A percentile compares a stretch with the other conserved stretches of the same genome.
phyloP scores from a whole-genome alignment of 75 land plant species.

The Adiantum capillusveneris region DNA sequence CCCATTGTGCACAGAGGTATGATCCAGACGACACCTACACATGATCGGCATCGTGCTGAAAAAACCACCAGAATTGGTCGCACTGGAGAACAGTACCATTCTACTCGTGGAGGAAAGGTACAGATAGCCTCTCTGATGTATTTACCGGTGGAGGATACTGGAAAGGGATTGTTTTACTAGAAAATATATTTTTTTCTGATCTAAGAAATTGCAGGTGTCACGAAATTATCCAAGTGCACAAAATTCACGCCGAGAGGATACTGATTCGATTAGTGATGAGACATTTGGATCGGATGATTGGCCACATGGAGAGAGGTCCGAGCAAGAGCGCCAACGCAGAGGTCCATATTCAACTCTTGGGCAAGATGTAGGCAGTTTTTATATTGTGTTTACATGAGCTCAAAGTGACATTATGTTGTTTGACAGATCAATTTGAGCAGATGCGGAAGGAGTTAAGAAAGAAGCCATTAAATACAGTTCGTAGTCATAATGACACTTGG shows the following conservation, averaged over 20 bases:
- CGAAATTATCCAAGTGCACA: neutral
- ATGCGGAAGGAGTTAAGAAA: constrained; percentile 83
- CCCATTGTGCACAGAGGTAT: constrained; percentile 1
- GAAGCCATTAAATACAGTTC: constrained; percentile 12
- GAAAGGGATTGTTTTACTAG: too few species aligned
- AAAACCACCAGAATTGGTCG: neutral
- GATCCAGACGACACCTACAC: neutral
- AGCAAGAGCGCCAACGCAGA: constrained; percentile 87
- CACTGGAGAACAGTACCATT: neutral
- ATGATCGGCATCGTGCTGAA: neutral
- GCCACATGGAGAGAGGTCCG: constrained; percentile 68
- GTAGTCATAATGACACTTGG: constrained; percentile 19
- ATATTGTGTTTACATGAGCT: too few species aligned
- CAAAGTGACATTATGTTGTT: too few species aligned
- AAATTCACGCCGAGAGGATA: constrained; percentile 39
- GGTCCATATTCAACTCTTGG: constrained; percentile 30
- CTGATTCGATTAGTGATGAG: constrained; percentile 69
- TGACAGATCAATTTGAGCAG: constrained; percentile 69
- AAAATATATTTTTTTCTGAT: too few species aligned
- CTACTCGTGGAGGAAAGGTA: neutral
- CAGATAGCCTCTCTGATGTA: neutral
- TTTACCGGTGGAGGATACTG: too few species aligned
- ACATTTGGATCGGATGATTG: constrained; percentile 73
- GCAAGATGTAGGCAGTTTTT: too few species aligned
- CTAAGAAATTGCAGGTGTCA: too few species aligned